Conservation (phyloP, 305 asterid genomes). For the Fraxinus nigra region DNA sequence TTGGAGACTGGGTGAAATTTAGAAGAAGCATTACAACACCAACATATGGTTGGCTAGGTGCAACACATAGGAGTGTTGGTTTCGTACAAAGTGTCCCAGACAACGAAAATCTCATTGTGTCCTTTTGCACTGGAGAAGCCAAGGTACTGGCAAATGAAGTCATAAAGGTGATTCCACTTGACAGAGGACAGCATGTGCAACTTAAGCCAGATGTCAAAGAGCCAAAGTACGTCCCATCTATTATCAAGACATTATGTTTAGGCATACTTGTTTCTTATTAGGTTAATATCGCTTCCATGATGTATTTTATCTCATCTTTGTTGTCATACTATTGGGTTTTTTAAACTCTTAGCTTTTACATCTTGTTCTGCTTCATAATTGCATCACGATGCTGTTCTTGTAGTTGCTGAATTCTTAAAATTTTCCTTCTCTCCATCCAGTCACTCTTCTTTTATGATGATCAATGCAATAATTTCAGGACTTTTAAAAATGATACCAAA, state of each 20-base stretch:
- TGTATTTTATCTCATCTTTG: not conserved
- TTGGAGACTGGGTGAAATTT: constrained; percentile 95
- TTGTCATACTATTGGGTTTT: constrained; percentile 3
- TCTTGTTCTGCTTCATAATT: not conserved
- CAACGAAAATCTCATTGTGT: constrained; percentile 66
- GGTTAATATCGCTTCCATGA: not conserved
- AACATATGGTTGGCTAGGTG: constrained; percentile 93
- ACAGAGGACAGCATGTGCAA: constrained; percentile 95
- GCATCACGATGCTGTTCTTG: not conserved
- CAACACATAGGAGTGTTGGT: constrained; percentile 82
- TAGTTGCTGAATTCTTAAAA: not conserved
- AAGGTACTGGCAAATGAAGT: constrained; percentile 69
- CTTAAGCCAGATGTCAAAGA: constrained; percentile 78
- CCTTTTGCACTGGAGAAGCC: constrained; percentile 83
- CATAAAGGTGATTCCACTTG: constrained; percentile 83
- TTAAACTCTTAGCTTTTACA: constrained; percentile 17
- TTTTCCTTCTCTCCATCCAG: not conserved
- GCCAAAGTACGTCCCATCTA: constrained; percentile 64
- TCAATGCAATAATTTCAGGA: constrained; percentile 1
- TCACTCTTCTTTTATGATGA: not conserved
- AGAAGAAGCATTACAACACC: constrained; percentile 70
- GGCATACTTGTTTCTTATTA: not conserved
- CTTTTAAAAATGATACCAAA: not conserved
- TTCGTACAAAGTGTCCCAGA: constrained; percentile 85
- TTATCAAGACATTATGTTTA: constrained; percentile 10